phyloP scores from a whole-genome alignment of 139 green algal genomes.

The Pycnococcus provasolii region DNA sequence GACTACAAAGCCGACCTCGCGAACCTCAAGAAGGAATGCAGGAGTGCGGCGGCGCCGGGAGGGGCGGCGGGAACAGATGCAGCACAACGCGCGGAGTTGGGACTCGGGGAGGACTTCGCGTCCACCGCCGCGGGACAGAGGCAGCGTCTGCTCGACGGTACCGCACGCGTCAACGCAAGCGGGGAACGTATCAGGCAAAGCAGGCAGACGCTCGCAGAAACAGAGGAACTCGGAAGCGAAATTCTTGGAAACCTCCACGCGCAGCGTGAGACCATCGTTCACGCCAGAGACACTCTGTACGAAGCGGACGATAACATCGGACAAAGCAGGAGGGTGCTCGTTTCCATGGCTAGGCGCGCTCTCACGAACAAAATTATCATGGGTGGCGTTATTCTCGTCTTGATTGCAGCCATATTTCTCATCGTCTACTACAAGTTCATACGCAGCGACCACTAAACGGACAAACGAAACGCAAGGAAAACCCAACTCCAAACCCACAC shows the following conservation, averaged over 20 bases:
- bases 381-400: constrained; percentile 12
- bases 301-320: constrained; percentile 78
- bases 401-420: constrained; percentile 23
- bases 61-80: neutral
- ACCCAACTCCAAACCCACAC: too few relatives aligned
- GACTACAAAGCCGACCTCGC: constrained; percentile 22
- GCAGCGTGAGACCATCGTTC: constrained; percentile 81
- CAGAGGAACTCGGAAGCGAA: constrained; percentile 76
- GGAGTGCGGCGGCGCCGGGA: neutral
- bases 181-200: constrained; percentile 23
- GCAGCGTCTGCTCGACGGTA: constrained; percentile 20
- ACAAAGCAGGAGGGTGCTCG: constrained; percentile 65
- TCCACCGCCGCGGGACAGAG: constrained; percentile 7
- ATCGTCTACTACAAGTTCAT: constrained; percentile 27
- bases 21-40: constrained; percentile 14
- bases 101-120: too few relatives aligned
- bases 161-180: constrained; percentile 20
- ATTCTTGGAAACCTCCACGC: constrained; percentile 79
- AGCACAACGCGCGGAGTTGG: neutral
- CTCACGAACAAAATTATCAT: constrained; percentile 71
- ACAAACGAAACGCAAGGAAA: too few relatives aligned
- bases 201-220: constrained; percentile 27
- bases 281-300: constrained; percentile 69
- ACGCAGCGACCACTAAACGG: too few relatives aligned
- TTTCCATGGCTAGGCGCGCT: constrained; percentile 64